phyloP scores from a whole-genome alignment of 2,329 filamentous ascomycete species.

The Colletotrichum camelliae region DNA sequence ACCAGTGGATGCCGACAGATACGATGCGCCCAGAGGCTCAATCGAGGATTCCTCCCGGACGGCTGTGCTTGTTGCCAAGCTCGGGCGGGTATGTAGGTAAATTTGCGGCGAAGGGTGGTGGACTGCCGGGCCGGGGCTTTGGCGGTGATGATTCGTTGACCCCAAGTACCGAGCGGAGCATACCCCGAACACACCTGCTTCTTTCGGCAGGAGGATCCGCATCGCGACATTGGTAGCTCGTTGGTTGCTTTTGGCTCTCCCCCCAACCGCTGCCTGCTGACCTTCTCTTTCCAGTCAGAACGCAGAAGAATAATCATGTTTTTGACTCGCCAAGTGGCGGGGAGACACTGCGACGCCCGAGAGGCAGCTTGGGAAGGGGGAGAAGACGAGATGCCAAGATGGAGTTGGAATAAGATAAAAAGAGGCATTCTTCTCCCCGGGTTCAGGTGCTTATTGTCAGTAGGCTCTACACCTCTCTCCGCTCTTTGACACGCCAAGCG shows the following conservation, averaged over 20 bases:
- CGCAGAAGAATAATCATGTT: not conserved
- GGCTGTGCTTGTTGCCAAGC: constrained; percentile 11
- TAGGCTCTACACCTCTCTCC: not conserved
- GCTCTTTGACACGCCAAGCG: not conserved
- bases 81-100: constrained; percentile 13
- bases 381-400: not conserved
- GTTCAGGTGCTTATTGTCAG: no score
- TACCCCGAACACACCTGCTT: constrained; percentile 14
- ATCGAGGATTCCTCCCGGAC: not conserved
- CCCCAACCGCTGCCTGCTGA: not conserved
- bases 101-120: constrained; percentile 10
- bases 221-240: constrained; percentile 8
- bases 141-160: not conserved
- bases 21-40: not conserved
- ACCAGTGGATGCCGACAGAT: not conserved
- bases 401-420: constrained; percentile 1
- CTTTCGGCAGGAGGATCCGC: constrained; percentile 12
- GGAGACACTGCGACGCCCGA: not conserved
- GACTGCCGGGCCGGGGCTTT: constrained; percentile 13
- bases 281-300: constrained; percentile 11
- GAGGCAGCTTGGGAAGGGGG: not conserved
- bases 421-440: not conserved
- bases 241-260: not conserved
- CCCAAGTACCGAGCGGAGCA: constrained; percentile 8
- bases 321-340: not conserved